Conservation (phyloP, 306 rosid genomes). For the Inga laurina region DNA sequence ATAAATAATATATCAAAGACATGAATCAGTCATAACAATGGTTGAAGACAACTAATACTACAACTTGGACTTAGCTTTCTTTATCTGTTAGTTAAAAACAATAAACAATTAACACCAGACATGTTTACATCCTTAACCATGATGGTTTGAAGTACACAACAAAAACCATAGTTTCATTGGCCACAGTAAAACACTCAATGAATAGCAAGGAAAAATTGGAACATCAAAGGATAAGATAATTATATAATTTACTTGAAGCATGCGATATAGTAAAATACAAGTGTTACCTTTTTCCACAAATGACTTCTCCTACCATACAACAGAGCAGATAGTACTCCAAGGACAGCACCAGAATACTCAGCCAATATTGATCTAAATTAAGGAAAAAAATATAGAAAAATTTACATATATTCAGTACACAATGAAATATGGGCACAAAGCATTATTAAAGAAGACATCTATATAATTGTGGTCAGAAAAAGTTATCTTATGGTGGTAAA, state of each 20-base stretch:
- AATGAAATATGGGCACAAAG: constrained; percentile 10
- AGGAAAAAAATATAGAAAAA: constrained; percentile 27
- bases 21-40: constrained; percentile 6
- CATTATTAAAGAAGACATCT: constrained; percentile 15
- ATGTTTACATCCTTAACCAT: constrained; percentile 11
- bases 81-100: constrained; percentile 1
- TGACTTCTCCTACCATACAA: constrained; percentile 80
- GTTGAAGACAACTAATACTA: not conserved
- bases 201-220: not conserved
- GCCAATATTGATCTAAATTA: constrained; percentile 82
- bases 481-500: constrained; percentile 18
- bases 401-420: constrained; percentile 18
- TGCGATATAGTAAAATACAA: constrained; percentile 3
- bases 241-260: constrained; percentile 16
- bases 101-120: not conserved
- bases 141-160: constrained; percentile 2
- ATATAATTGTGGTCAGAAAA: constrained; percentile 24
- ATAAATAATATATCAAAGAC: constrained; percentile 22
- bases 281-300: constrained; percentile 85
- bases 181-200: constrained; percentile 25
- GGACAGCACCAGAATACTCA: constrained; percentile 97
- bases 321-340: constrained; percentile 91
- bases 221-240: not conserved
- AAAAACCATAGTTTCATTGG: constrained; percentile 5
- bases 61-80: not conserved